A percentile compares a stretch with the other conserved stretches of the same genome.
Conservation (phyloP, 2,329 filamentous ascomycete species). For the Cercospora citrullina region DNA sequence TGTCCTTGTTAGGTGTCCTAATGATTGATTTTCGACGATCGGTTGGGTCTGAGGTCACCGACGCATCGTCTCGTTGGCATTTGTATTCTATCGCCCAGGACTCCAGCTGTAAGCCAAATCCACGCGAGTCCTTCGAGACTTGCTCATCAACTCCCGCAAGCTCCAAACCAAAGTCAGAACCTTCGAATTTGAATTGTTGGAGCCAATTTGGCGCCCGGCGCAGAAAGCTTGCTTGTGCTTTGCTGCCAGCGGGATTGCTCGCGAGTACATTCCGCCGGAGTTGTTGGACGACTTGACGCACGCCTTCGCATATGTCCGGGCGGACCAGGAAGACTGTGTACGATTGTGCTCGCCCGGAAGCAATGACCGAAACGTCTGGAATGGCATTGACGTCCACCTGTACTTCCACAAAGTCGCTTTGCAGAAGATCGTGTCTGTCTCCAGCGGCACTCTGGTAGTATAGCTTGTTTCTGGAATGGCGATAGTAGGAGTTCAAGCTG, state of each 20-base stretch:
- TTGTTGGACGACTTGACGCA: constrained; percentile 87
- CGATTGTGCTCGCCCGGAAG: constrained; percentile 77
- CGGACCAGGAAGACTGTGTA: constrained; percentile 88
- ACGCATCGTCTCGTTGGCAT: constrained; percentile 65
- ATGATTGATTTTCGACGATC: constrained; percentile 72
- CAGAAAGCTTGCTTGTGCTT: constrained; percentile 64
- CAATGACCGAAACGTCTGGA: constrained; percentile 79
- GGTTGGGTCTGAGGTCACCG: constrained; percentile 29
- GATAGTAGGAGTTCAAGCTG: constrained; percentile 75
- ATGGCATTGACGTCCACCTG: constrained; percentile 82
- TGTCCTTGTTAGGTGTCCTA: constrained; percentile 55
- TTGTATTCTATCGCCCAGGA: constrained; percentile 87
- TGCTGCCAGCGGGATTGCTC: constrained; percentile 40
- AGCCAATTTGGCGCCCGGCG: constrained; percentile 82
- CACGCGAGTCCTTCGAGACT: constrained; percentile 78
- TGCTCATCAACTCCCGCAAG: constrained; percentile 83
- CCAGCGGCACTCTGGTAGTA: constrained; percentile 92
- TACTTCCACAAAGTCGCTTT: constrained; percentile 84
- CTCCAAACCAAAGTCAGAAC: constrained; percentile 85
- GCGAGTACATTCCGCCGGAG: constrained; percentile 70
- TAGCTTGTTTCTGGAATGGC: constrained; percentile 80
- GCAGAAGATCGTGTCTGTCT: constrained; percentile 79
- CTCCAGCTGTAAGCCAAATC: constrained; percentile 82
- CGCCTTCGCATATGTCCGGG: constrained; percentile 86
- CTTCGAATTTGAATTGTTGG: constrained; percentile 77